Evolutionary conservation across 805 yeast species (phyloP), one percentile per base, ranked within the genome.

Genomic region (Metschnikowia shivogae): DNA sequence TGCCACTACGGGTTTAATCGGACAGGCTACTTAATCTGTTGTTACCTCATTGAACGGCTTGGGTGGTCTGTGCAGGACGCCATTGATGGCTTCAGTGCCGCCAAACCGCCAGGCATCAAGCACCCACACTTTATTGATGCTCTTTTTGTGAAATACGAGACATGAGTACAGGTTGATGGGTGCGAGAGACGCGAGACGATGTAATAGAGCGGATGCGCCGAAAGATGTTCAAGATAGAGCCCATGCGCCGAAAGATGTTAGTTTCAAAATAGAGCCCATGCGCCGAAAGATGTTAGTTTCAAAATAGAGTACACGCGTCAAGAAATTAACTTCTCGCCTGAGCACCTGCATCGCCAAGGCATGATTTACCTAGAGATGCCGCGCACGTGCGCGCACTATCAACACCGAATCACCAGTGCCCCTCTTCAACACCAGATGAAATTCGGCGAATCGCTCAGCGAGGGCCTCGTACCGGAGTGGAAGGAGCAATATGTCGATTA

Each of bases 401-500:
- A 19, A 34, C n/a, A 6, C 36, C 12, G 2, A 10, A 1, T 9
- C 42, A 22, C 26, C 26, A 22, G 8, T 6, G 26, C 8, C 26
- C 26, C 8, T 22, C 26, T 7, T 6, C 26, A 22, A 22, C 26
- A 2, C 17, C n/a, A 11, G 6, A 84, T 84, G 90, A 83, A 84
- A 65, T 84, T 84, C 59, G 84, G 82, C 10, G 84, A 80, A 50
- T 79, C 85, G 20, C 67, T 84, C 46, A 77, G 74, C 51, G 84
- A 82, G 40, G 83, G 83, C 45, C 73, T 81, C 31, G 85, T 86
- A 45, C 96, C 97, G 4, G 95, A 86, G 57, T 90, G 97, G 97
- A 81, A 80, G 57, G 83, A 80, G 43, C 82, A 82, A 57, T 90
- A 90, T 59, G 72, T 90, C 29, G 85, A 87, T 57, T 84, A 84